phyloP scores from a whole-genome alignment of 2,329 filamentous ascomycete genomes.

The Neurospora sp. region DNA sequence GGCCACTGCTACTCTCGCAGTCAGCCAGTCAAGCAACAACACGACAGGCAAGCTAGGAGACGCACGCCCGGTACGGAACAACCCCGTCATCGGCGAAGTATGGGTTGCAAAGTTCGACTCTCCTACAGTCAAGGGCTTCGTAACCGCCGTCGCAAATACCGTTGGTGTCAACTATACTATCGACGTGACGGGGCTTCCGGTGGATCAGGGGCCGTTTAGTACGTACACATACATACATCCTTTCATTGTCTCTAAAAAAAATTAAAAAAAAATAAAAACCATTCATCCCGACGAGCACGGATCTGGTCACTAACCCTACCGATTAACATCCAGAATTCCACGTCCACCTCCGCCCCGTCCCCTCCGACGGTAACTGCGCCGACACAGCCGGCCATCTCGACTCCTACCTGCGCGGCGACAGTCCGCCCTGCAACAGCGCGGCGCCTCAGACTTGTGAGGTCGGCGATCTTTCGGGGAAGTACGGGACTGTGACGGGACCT shows the following conservation, averaged over 20 bases:
- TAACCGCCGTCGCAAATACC: conserved; percentile 12
- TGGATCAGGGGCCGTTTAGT: conserved; percentile 16
- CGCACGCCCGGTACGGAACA: conserved; percentile 14
- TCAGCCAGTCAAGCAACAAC: conserved; percentile 6
- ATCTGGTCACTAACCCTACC: no score
- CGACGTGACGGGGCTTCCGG: conserved; percentile 14
- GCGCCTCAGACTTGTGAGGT: conserved; percentile 45
- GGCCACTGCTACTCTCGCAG: background rate
- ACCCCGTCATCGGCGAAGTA: conserved; percentile 15
- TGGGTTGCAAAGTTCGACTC: conserved; percentile 17
- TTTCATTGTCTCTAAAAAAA: no score
- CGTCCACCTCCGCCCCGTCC: conserved; percentile 43
- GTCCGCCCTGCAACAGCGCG: conserved; percentile 35
- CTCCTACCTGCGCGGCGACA: conserved; percentile 41
- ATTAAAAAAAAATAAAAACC: no score
- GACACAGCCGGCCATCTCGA: conserved; percentile 44
- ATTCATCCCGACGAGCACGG: no score
- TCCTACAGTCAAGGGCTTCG: conserved; percentile 12
- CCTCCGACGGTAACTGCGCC: conserved; percentile 44
- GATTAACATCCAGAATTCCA: conserved; percentile 37
- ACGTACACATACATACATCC: background rate
- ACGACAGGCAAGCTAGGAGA: conserved; percentile 18
- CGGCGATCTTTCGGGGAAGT: conserved; percentile 51
- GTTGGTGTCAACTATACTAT: conserved; percentile 18
- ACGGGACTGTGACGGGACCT: conserved; percentile 33